Evolutionary conservation across 1,139 yeast genomes (phyloP), one percentile per base, ranked within the genome.

Genomic region (Geotrichum phurueaensis): DNA sequence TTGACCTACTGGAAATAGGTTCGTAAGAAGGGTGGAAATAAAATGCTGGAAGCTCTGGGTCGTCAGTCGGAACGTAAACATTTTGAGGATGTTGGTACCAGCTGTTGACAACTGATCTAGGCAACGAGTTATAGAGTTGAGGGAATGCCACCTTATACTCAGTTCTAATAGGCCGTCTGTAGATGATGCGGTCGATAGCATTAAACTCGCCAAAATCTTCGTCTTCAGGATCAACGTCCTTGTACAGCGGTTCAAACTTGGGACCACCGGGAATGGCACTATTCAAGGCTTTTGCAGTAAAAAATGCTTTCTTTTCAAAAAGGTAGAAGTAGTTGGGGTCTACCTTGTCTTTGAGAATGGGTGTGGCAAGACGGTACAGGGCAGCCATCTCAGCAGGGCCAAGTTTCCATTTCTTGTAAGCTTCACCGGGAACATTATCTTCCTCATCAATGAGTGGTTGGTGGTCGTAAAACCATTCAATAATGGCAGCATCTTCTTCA

Each of bases 261-360:
- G 99, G 99, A 0, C 99, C 99, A 2, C 97, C 97, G 0, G 97
- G 97, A 50, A 94, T 79, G 0, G 96, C 86, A 58, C 86, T 80
- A 69, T 91, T 91, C 62, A 95, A 78, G 7, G 96, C 94, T 69
- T 94, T 94, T 0, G 98, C 96, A 0, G 97, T 91, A 71, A 87
- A 83, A 65, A 94, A 88, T 0, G 96, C 80, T 61, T 86, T 80
- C 62, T 82, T 84, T 67, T 91, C 91, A 71, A 91, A 94, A 50
- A 90, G 74, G 68, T 87, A 87, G 65, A 75, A 80, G 65, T 82
- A 82, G 68, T 86, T 86, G 23, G 81, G 78, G 68, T 85, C 87
- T 12, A 76, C 73, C 2, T 76, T 68, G 61, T 84, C 86, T 9
- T 86, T 80, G 22, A 87, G 66, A n/a, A 92, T 72, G 0, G 96